Evolutionary conservation across 2,329 filamentous ascomycete species (phyloP).

Genomic region (Elsinoe necatrix): DNA sequence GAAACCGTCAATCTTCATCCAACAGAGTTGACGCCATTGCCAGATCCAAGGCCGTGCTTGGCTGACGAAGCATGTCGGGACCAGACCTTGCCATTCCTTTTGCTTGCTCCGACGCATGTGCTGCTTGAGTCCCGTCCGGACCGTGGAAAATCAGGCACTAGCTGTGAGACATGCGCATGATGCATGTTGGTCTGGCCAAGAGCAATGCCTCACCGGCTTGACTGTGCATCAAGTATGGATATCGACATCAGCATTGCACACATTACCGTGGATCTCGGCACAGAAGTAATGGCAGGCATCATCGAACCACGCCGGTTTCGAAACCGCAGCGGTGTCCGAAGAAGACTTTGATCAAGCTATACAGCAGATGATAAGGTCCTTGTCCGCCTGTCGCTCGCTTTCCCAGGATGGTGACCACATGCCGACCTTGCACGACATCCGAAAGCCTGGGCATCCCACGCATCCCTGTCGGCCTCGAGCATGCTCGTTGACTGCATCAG

Average conservation of each 20-base stretch:
- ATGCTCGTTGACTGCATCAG: not conserved
- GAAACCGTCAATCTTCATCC: not conserved
- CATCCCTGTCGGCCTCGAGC: not conserved
- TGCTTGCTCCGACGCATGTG: not conserved
- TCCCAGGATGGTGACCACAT: not conserved
- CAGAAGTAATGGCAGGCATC: not conserved
- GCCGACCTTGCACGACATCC: not conserved
- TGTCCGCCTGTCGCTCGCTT: no score
- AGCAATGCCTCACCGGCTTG: not conserved
- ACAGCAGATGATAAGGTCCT: not conserved
- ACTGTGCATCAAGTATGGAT: not conserved
- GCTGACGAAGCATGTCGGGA: not conserved
- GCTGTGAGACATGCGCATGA: not conserved
- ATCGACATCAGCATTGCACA: not conserved
- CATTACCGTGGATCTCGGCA: not conserved
- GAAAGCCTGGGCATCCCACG: not conserved
- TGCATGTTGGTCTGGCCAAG: not conserved
- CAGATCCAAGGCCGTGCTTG: not conserved
- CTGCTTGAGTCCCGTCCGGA: not conserved
- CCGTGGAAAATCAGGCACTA: no score
- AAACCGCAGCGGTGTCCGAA: not conserved
- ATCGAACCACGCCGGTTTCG: not conserved
- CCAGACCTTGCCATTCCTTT: not conserved
- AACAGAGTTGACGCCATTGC: constrained; percentile 10
- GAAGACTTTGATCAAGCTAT: not conserved